Base-by-base conservation (phyloP, 805 yeast species). In the Cyberlindnera xishuangbannaensis region DNA sequence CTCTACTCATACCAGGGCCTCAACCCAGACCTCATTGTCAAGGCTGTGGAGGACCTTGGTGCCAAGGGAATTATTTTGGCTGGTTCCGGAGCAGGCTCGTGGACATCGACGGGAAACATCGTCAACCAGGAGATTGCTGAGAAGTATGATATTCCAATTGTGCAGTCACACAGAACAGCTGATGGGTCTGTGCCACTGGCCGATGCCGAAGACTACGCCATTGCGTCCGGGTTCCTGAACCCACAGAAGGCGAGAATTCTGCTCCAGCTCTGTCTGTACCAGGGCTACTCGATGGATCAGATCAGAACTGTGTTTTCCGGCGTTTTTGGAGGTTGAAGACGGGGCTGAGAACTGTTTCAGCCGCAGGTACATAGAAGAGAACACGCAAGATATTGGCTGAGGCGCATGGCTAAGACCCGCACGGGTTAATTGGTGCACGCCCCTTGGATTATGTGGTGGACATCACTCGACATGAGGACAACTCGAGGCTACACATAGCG, bases 1-100 rank as follows among this genome's bases (percentile, higher is more conserved):
- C 44, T 77, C 7, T 77, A 73, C 45, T 73, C 69, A 15, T 78
- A 78, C 48, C 83, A 78, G 51, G 73, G 76, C 4, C 58, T 77
- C 32, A 64, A 69, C 34, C 55, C 68, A 19, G 59, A 62, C 24
- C 42, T 76, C 15, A 56, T 76, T 10, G 60, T 59, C 12, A 39
- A 69, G 16, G 64, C 71, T 0, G 61, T 69, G 14, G 61, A 62
- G 18, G 55, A 63, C 3, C 38, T 69, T 31, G 53, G 56, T 16
- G 68, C 69, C 20, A 60, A 64, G 24, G 85, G 83, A 8, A 51
- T 78, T 17, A 73, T 78, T 3, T 58, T 77, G 30, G 85, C 83
- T 0, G 75, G 82, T 4, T 65, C 75, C 71, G 85, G 85, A 16
- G 82, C 83, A 2, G 85, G 85, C 1, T 72, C 80, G 4, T 41